These are phyloP conservation scores for Carex kokanica DNA, from an alignment of 176 grass and related monocot species.

Conservation along the genomic window DNA sequence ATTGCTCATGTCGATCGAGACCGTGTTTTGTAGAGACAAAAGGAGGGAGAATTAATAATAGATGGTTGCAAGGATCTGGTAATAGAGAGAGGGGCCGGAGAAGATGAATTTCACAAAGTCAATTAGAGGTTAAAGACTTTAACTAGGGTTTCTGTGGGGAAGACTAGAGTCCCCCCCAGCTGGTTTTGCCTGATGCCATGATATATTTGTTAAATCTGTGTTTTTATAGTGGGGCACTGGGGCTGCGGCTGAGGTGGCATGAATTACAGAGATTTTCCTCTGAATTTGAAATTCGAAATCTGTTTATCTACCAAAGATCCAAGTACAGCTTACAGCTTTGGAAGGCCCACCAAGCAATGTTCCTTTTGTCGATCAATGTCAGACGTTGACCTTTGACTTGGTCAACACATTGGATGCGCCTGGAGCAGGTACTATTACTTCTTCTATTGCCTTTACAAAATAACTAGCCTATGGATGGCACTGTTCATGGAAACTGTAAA, in stretches of 20 bases:
- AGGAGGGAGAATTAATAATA: not conserved
- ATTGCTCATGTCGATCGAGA: not conserved
- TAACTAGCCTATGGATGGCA: not conserved
- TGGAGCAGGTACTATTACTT: not conserved
- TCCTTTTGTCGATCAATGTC: not conserved
- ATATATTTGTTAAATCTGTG: not conserved
- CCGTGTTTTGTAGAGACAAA: not conserved
- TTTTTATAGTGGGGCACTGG: not conserved
- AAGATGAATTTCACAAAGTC: not conserved
- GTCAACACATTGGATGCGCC: not conserved
- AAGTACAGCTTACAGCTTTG: constrained; percentile 14
- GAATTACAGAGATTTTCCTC: not conserved
- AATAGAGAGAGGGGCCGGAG: not conserved
- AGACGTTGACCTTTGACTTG: constrained; percentile 5
- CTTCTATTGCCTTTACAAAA: not conserved
- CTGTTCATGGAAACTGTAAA: not conserved
- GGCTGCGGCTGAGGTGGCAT: not conserved
- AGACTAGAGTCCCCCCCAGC: not conserved
- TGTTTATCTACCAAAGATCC: too few relatives aligned
- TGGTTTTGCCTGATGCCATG: not conserved
- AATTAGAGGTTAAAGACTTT: not conserved
- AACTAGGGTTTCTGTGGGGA: not conserved
- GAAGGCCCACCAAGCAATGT: constrained; percentile 15
- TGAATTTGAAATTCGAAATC: not conserved
- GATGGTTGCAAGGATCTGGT: not conserved